Percentiles rank a stretch among this genome's conserved stretches.
Evolutionary conservation across 805 yeast species (phyloP).

Genomic region (Wickerhamomyces canadensis): DNA sequence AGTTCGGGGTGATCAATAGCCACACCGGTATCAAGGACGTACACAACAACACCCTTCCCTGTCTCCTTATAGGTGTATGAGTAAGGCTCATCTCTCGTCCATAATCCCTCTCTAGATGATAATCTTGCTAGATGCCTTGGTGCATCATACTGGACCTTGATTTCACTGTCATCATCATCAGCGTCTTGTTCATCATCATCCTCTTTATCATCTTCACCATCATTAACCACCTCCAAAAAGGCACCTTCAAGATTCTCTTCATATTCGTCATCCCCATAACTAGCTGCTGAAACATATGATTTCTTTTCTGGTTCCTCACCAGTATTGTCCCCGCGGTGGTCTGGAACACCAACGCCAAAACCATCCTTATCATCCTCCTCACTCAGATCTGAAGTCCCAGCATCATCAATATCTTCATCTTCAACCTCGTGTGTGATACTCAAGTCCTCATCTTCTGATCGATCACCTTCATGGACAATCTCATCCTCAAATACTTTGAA

Average conservation of each 20-base stretch:
- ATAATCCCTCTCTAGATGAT: slow-evolving; percentile 35
- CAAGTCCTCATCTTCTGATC: no score
- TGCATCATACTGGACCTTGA: slow-evolving; percentile 33
- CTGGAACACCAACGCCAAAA: slow-evolving; percentile 10
- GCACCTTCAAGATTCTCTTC: no score
- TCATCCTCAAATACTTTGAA: slow-evolving; percentile 45
- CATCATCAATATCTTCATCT: no score
- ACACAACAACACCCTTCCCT: slow-evolving; percentile 64
- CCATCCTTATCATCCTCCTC: neutral
- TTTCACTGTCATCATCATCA: neutral
- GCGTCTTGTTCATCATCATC: neutral
- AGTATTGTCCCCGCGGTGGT: no score
- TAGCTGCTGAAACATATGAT: no score
- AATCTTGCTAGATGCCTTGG: slow-evolving; percentile 64
- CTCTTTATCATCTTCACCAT: slow-evolving; percentile 4
- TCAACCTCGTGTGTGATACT: no score
- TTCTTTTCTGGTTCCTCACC: no score
- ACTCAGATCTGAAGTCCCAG: no score
- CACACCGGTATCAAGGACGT: slow-evolving; percentile 82
- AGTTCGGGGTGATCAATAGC: slow-evolving; percentile 50
- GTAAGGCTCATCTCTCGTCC: slow-evolving; percentile 12
- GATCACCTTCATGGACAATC: no score
- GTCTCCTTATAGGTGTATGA: slow-evolving; percentile 42
- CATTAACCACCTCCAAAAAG: no score
- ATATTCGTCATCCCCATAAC: no score